Evolutionary conservation across 768 basidiomycete genomes (phyloP), one percentile per base, ranked within the genome.

Genomic region (Macrolepiota fuliginosa): DNA sequence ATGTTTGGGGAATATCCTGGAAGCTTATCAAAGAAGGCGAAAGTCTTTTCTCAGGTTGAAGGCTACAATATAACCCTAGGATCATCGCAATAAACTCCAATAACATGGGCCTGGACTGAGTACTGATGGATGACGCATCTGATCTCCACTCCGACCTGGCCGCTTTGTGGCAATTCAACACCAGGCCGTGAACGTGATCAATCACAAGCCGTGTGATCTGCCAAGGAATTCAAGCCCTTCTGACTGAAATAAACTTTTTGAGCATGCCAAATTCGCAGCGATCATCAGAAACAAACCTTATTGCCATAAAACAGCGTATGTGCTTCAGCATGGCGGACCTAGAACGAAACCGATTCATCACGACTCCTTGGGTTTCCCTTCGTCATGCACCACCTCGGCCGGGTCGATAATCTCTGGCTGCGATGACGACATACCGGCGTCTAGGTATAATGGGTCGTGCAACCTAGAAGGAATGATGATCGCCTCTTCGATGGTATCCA

Each of bases 401-500:
- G 50, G 11, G 51, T 27, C n/a, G 13, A 25, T 1, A n/a, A 25
- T 42, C 50, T 35, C 58, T 12, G 22, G 51, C 27, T 24, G 57
- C 35, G 57, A 35, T 39, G 19, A 53, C 51, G 60, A 24, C 29
- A 32, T 7, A 3, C 29, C 29, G 29, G 29, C 11, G n/a, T 27
- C 46, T 46, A 22, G 47, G 47, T 53, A 61, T 61, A 36, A 19
- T 3, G 61, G 35, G 1, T 29, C 53, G 4, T 47, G 54, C 25
- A 27, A 13, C 32, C 36, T 49, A 11, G 45, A 37, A 12, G 60
- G 36, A 27, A 6, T 40, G n/a, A 61, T 50, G 22, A 55, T 56
- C 37, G 36, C 64, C 51, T 50, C 59, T 47, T 65, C 67, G 6
- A 69, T 72, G 36, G 62, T 63, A 52, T 73, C 71, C 22, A 72